Conservation (phyloP, 352 stramenopile species). For the Phytophthora fragariae region DNA sequence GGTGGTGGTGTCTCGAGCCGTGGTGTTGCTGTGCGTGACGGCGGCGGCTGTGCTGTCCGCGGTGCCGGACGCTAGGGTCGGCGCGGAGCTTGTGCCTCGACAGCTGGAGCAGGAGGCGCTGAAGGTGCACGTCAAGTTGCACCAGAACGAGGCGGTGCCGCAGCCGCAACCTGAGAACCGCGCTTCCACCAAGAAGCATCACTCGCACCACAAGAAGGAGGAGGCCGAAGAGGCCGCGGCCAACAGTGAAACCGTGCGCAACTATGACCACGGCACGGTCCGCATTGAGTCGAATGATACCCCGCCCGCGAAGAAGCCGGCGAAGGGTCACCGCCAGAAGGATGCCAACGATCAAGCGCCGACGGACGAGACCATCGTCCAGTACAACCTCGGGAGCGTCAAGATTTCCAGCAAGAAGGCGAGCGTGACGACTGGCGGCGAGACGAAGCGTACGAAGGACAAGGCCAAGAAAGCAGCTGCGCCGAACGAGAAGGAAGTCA, state of each 20-base stretch:
- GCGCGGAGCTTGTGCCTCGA: conserved; percentile 27
- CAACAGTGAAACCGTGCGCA: conserved; percentile 37
- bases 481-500: conserved; percentile 36
- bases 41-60: conserved; percentile 37
- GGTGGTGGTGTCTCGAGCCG: conserved; percentile 49
- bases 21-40: conserved; percentile 49
- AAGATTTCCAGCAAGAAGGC: conserved; percentile 42
- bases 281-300: conserved; percentile 35
- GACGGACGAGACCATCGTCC: conserved; percentile 51
- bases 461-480: conserved; percentile 21
- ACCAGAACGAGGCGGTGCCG: conserved; percentile 11
- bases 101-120: conserved; percentile 38
- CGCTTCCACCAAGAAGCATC: conserved; percentile 11
- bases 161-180: conserved; percentile 14
- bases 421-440: neutral
- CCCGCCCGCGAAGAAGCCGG: conserved; percentile 36
- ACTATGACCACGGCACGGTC: conserved; percentile 48
- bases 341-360: conserved; percentile 12
- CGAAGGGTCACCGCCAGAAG: conserved; percentile 31
- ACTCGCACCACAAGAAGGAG: conserved; percentile 32
- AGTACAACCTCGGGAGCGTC: conserved; percentile 65
- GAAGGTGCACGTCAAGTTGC: conserved; percentile 38
- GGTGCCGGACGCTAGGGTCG: conserved; percentile 20
- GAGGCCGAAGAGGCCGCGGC: conserved; percentile 17
- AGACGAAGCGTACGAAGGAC: conserved; percentile 18